Base-by-base conservation (phyloP, 2,329 filamentous ascomycete genomes). In the Macroventuria anomochaeta region DNA sequence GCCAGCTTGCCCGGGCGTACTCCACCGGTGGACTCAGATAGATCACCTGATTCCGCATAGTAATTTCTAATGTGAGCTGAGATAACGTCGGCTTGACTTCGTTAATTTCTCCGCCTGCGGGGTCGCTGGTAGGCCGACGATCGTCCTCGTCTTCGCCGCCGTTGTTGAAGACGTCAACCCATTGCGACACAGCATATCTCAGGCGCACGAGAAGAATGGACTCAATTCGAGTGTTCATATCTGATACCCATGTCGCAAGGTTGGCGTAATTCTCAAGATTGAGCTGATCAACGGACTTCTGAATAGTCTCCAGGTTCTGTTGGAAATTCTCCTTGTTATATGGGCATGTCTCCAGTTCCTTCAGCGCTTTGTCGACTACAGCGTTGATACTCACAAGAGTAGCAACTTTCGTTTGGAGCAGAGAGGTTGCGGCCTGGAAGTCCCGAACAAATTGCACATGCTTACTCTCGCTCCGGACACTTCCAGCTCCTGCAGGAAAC, bases 181-280 rank as follows among this genome's bases (percentile, higher is more conserved):
- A 99, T 38, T 89, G 82, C 41, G 87, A 84, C 44, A 97, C 88
- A 1, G 96, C 93, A 58, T 87, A 85, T 63, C 88, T 88, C n/a
- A 99, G 81, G 28, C 95, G 90, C n/a, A 85, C 80, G 25, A 93
- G 84, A 17, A 99, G 81, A 42, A 90, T 89, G 0, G 82, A 78
- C 72, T 96, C 91, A 51, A 99, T 92, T 65, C 91, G 89, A 37
- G 84, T 79, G 70, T 99, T 99, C 79, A 96, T 86, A 53, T 89
- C 85, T 28, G 87, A 83, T 10, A 99, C 95, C 93, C 95, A 99
- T 64, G 87, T 89, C 15, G 88, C 84, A 39, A 99, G 84, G 65
- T 99, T 99, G 53, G 95, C 89, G 64, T 96, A 99, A 68, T 95
- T 93, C 71, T 99, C 93, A 51, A 99, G 77, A 67, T 97, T 97